Conservation (phyloP, 2,329 filamentous ascomycete species). For the Xylariaceae sp. region DNA sequence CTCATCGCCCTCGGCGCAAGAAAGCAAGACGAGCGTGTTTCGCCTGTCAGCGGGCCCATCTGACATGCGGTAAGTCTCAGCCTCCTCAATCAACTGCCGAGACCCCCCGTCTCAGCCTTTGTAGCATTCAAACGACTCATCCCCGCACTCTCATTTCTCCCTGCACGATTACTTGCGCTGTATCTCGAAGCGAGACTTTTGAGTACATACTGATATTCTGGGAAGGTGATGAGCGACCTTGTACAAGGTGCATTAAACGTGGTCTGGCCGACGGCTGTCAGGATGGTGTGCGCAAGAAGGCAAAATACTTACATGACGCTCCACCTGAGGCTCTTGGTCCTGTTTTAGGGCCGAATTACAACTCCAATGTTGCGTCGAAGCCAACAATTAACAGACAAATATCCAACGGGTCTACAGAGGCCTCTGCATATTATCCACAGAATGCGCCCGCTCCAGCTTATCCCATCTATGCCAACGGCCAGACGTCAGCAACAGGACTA, state of each 20-base stretch:
- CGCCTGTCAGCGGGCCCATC: conserved; percentile 93
- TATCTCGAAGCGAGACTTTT: background rate
- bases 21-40: conserved; percentile 94
- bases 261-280: conserved; percentile 87
- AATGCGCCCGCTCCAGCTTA: conserved; percentile 43
- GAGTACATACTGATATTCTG: conserved; percentile 19
- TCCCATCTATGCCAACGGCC: conserved; percentile 49
- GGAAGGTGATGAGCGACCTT: conserved; percentile 89
- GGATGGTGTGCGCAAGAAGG: conserved; percentile 96
- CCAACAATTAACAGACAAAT: conserved; percentile 45
- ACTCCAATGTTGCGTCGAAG: conserved; percentile 50
- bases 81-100: conserved; percentile 24
- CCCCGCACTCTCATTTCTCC: conserved; percentile 18
- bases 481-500: conserved; percentile 41
- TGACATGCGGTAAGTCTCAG: conserved; percentile 85
- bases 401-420: conserved; percentile 45
- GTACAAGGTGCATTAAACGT: conserved; percentile 89
- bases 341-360: conserved; percentile 71
- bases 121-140: too few relatives aligned
- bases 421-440: conserved; percentile 47
- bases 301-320: conserved; percentile 96
- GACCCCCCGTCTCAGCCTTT: conserved; percentile 19
- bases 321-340: conserved; percentile 84
- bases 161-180: conserved; percentile 7
- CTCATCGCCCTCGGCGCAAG: conserved; percentile 82